Evolutionary conservation across 2,329 filamentous ascomycete genomes (phyloP).

Genomic region (Trichoderma aggressivum): DNA sequence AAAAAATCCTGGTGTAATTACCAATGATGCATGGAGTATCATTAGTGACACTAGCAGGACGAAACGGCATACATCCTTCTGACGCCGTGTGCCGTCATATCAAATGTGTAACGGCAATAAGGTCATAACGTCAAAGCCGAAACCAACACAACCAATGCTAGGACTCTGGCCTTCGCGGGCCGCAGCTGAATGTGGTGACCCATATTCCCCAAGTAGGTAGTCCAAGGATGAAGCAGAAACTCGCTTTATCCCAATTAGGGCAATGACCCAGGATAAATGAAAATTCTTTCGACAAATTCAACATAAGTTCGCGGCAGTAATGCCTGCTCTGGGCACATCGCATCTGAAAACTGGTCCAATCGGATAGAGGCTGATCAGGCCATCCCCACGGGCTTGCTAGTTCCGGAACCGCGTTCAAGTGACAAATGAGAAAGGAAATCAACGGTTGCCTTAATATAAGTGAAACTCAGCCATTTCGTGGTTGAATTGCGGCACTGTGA

Average conservation of each 20-base stretch:
- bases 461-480: conserved; percentile 9
- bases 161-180: not conserved
- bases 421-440: conserved; percentile 6
- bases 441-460: not conserved
- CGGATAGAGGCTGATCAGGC: conserved; percentile 2
- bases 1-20: not conserved
- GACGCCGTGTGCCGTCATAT: not conserved
- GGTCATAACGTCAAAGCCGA: not conserved
- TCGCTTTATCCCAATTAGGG: not conserved
- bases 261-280: conserved; percentile 5
- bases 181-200: not conserved
- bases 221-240: not conserved
- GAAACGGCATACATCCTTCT: conserved; percentile 8
- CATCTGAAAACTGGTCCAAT: not conserved
- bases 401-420: not conserved
- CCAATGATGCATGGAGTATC: not conserved
- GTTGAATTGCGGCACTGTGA: conserved; percentile 3
- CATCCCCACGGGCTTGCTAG: not conserved
- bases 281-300: not conserved
- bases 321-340: conserved; percentile 10
- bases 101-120: not conserved
- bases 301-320: conserved; percentile 4
- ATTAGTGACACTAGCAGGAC: not conserved
- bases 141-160: not conserved
- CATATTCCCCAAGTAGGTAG: not conserved